These are phyloP conservation scores for Quercus parvula DNA, from an alignment of 306 rosid genomes.

Conservation along the genomic window DNA sequence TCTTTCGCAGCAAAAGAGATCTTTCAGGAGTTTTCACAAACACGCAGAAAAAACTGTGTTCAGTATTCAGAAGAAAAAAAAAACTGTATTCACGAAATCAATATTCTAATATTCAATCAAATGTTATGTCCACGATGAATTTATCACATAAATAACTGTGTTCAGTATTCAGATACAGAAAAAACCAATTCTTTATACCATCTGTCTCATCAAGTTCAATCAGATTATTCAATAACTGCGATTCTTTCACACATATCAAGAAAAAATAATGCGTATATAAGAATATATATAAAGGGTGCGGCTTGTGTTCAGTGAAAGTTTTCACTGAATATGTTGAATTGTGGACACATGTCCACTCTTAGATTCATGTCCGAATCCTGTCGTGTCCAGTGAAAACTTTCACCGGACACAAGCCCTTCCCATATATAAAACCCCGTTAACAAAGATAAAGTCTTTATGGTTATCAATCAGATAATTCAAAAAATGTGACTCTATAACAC, in stretches of 20 bases:
- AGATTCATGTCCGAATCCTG: no score
- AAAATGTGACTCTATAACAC: background rate
- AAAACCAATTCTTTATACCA: background rate
- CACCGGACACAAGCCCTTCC: no score
- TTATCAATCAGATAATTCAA: background rate
- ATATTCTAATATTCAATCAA: background rate
- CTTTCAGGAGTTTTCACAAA: conserved; percentile 50
- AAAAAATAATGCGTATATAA: background rate
- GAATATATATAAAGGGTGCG: background rate
- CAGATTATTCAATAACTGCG: background rate
- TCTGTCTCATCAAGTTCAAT: background rate
- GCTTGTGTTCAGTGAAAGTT: no score
- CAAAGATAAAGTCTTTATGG: background rate
- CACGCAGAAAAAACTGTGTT: conserved; percentile 15
- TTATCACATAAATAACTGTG: no score
- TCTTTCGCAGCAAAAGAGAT: conserved; percentile 68
- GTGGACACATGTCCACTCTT: no score
- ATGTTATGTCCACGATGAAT: no score
- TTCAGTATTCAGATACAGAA: background rate
- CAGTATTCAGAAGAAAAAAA: conserved; percentile 20
- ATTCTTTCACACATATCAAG: background rate
- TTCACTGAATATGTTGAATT: no score
- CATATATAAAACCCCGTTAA: background rate
- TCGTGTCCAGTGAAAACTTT: no score
- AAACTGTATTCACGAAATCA: background rate